Base-by-base conservation (phyloP, 768 basidiomycete genomes). In the Russula vinacea region DNA sequence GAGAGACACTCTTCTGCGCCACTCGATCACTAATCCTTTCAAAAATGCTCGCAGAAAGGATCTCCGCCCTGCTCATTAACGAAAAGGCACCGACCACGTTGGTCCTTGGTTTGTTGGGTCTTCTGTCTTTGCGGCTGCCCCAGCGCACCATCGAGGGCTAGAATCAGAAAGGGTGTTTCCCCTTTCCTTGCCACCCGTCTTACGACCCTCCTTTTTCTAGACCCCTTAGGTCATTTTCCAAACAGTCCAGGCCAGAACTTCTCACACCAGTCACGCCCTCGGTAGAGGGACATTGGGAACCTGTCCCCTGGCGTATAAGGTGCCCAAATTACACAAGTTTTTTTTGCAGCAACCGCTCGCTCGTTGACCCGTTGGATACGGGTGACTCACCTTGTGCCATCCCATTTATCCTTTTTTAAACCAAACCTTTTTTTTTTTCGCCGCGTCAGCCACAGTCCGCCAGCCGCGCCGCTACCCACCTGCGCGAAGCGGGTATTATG, bases 321-420 rank as follows among this genome's bases (percentile, higher is more conserved):
- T 33, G 32, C 19, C 32, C 56, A 24, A 45, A 39, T 55, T n/a
- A n/a, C n/a, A 55, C 53, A 39, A 55, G n/a, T n/a, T 24, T n/a
- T n/a, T n/a, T n/a, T n/a, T 22, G 37, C 37, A 47, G 32, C 49
- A 49, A 35, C 58, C 58, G 58, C 49, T 32, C n/a, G n/a, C n/a
- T n/a, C n/a, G n/a, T n/a, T n/a, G 19, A 35, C 33, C 22, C 58
- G 35, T 19, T 60, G 35, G 58, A 40, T 51, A 51, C 49, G 49
- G 58, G 50, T 59, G 42, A 45, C 42, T 24, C 7, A 61, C 35
- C 26, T 13, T 8, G 44, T 35, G 35, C 45, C 19, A 39, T n/a
- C 24, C 45, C 58, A 64, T 64, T 60, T 64, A 64, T 60, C 58
- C 58, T 55, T 64, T 60, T 64, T 29, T 19, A n/a, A n/a, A 47